phyloP scores from a whole-genome alignment of 805 yeast species.

The Metschnikowia lunata region DNA sequence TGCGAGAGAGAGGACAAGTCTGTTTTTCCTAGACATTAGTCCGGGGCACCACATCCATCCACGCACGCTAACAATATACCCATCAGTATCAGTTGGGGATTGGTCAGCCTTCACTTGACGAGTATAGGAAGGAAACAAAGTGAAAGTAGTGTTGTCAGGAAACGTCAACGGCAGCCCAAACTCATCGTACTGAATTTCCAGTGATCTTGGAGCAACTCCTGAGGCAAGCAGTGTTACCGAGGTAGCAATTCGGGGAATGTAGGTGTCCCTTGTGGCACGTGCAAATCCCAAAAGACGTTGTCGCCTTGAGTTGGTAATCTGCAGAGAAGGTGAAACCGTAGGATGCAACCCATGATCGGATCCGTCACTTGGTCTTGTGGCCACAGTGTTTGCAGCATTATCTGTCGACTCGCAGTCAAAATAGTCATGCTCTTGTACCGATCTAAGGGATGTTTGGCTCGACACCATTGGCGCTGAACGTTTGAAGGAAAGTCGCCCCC shows the following conservation, averaged over 20 bases:
- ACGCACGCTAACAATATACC: constrained; percentile 56
- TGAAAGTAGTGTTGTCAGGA: constrained; percentile 57
- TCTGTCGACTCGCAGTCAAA: neutral
- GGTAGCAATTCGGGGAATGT: constrained; percentile 49
- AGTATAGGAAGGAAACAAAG: constrained; percentile 42
- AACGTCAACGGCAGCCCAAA: constrained; percentile 22
- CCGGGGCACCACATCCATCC: constrained; percentile 78
- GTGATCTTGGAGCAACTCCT: constrained; percentile 34
- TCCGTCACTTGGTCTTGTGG: neutral
- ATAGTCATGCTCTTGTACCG: neutral
- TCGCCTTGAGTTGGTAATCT: constrained; percentile 27
- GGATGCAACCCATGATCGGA: constrained; percentile 5
- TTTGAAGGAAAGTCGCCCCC: constrained; percentile 14
- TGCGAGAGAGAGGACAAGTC: constrained; percentile 62
- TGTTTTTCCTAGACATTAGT: constrained; percentile 62
- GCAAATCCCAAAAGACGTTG: constrained; percentile 49
- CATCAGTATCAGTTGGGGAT: constrained; percentile 16
- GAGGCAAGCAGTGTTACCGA: constrained; percentile 46
- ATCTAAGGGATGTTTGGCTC: neutral
- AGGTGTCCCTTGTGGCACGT: constrained; percentile 51
- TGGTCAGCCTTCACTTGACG: constrained; percentile 18
- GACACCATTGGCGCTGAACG: constrained; percentile 14
- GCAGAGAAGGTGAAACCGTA: constrained; percentile 5
- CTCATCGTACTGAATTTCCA: constrained; percentile 16
- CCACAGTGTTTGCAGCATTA: neutral